Conservation (phyloP, 495 filamentous ascomycete species). For the Tuber melanosporum region DNA sequence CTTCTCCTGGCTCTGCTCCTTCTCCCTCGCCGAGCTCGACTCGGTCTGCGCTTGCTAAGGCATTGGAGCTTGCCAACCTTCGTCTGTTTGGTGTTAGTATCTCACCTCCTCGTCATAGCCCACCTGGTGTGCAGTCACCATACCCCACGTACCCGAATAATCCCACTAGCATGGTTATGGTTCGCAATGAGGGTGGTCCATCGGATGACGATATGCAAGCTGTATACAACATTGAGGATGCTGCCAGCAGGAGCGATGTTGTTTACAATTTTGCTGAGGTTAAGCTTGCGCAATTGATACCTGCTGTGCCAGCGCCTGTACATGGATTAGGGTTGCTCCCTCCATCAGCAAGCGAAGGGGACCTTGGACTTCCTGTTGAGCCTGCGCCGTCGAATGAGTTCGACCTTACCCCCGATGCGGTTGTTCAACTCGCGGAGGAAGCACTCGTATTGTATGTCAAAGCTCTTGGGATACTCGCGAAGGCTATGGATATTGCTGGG, state of each 20-base stretch:
- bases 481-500: slow-evolving; percentile 94
- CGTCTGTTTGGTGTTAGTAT: slow-evolving; percentile 59
- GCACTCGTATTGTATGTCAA: slow-evolving; percentile 95
- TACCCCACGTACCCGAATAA: slow-evolving; percentile 45
- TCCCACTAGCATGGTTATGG: slow-evolving; percentile 40
- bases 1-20: slow-evolving; percentile 31
- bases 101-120: slow-evolving; percentile 37
- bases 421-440: slow-evolving; percentile 84
- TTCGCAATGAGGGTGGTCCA: slow-evolving; percentile 27
- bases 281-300: slow-evolving; percentile 93
- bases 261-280: slow-evolving; percentile 96
- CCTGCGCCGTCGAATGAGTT: slow-evolving; percentile 41
- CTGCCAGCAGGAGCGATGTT: slow-evolving; percentile 84
- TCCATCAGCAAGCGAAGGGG: slow-evolving; percentile 28
- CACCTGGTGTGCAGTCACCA: slow-evolving; percentile 31
- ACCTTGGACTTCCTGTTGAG: slow-evolving; percentile 42
- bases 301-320: slow-evolving; percentile 61
- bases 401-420: slow-evolving; percentile 73
- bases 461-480: slow-evolving; percentile 75
- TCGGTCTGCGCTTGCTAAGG: slow-evolving; percentile 86
- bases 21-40: slow-evolving; percentile 42
- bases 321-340: slow-evolving; percentile 37
- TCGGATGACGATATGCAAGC: slow-evolving; percentile 72
- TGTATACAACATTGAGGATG: slow-evolving; percentile 78
- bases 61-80: slow-evolving; percentile 86